Base-by-base conservation (phyloP, 176 grass and related monocot species). In the Luzula sylvatica region DNA sequence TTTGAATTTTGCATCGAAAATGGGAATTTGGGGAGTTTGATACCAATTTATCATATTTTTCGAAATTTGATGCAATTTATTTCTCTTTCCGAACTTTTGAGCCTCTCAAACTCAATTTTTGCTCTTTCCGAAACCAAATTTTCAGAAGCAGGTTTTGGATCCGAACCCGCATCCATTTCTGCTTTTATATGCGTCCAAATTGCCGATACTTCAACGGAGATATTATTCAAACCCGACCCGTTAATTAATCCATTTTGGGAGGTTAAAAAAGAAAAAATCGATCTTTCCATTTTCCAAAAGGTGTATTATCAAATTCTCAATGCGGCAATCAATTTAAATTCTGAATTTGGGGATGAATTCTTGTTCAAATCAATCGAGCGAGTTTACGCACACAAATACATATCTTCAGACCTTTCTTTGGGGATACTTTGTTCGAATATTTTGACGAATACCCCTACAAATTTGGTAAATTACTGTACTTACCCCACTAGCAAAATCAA, bases 101-200 rank as follows among this genome's bases (percentile, higher is more conserved):
- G 84, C 55, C 89, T 95, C 72, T 58, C 62, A 75, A 65, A 78
- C 45, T 78, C 79, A 79, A 84, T 84, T 69, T 81, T 95, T 65
- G 61, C 76, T 55, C 56, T 77, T 22, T 42, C 88, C 50, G 73
- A 63, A 26, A 48, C 3, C 58, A 8, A 63, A 47, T 47, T 48
- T 57, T 11, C 8, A 16, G 12, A 26, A 67, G 72, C 53, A 26
- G 59, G 44, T 19, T 65, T 59, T 49, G 60, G 47, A 50, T 58
- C 56, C 62, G 72, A 64, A 72, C 69, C 77, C 71, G 29, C 41
- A 56, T 50, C 66, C 7, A 29, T 53, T 72, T 30, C 27, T 11
- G 70, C 67, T 61, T 77, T 74, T 75, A 46, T 84, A 27, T 88
- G 56, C 71, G 61, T 95, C 50, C 71, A 74, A 58, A 65, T 84